Evolutionary conservation across 2,329 filamentous ascomycete species (phyloP), one percentile per base, ranked within the genome.

Genomic region (Waltergamsia citrina): DNA sequence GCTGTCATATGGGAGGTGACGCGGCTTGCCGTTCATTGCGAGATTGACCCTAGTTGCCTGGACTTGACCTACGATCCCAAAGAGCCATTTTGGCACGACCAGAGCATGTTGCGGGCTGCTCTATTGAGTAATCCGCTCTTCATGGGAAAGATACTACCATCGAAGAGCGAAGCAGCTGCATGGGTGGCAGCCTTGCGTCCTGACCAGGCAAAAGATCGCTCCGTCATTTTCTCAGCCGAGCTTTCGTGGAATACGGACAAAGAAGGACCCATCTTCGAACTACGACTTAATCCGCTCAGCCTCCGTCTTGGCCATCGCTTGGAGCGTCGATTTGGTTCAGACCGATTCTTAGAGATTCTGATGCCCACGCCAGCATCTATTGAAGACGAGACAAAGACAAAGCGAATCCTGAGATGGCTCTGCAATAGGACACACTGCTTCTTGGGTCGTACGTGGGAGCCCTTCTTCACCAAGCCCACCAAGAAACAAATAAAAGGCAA

Each of bases 281-380:
- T 78, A 5, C 57, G 56, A 5, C 56, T 79, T 8, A 54, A 62
- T 3, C 65, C 70, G 0, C 44, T 77, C 2, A 57, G 52, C 8
- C 46, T 75, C 2, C 68, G 74, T 18, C 46, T 59, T 3, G 56
- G 66, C 0, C 63, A 74, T 47, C 67, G 75, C 2, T 49, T 79
- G 1, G 54, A 56, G 15, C 64, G 75, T 10, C 65, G 65, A 5
- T 77, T 76, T 41, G 74, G 75, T 0, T 51, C 64, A 0, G 74
- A 80, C 41, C 62, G 75, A 1, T 78, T 78, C 29, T 39, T 80
- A 2, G 71, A 78, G 34, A 37, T 80, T 1, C 47, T 63, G 5
- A 55, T 78, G 5, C 73, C 74, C 0, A 59, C 59, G 0, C 55
- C 56, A 0, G 32, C 40, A 0, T 32, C 52, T 0, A 37, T 60